Conservation (phyloP, 164 flowering plant species). For the Hamamelis virginiana region DNA sequence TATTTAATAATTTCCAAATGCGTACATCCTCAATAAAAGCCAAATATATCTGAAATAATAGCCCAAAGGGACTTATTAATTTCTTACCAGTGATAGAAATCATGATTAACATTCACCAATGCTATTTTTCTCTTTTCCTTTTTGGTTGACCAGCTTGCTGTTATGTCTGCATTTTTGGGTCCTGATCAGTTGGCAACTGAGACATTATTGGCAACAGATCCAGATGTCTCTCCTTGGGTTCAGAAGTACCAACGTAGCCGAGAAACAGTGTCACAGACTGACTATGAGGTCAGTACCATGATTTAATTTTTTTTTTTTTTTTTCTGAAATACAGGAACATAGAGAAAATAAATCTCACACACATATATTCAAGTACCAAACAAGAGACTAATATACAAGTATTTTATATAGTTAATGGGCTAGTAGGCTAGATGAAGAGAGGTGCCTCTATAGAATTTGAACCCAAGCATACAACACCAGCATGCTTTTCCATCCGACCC, state of each 20-base stretch:
- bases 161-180: conserved; percentile 93
- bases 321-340: neutral
- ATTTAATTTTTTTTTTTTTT: neutral
- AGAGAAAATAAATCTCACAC: neutral
- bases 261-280: conserved; percentile 90
- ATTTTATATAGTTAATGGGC: too few species aligned
- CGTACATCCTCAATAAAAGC: too few species aligned
- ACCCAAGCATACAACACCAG: too few species aligned
- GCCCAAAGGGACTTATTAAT: neutral
- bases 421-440: too few species aligned
- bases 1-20: too few species aligned
- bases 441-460: too few species aligned
- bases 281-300: conserved; percentile 66
- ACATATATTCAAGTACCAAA: too few species aligned
- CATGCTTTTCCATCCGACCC: too few species aligned
- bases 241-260: conserved; percentile 90
- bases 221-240: conserved; percentile 88
- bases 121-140: neutral
- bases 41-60: too few species aligned
- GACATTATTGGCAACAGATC: conserved; percentile 63
- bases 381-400: too few species aligned
- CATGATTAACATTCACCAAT: neutral
- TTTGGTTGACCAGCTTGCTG: conserved; percentile 65
- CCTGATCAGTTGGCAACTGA: conserved; percentile 87
- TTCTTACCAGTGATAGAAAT: neutral